Evolutionary conservation across 495 filamentous ascomycete species (phyloP).

Genomic region (Clavariopsis aquatica): DNA sequence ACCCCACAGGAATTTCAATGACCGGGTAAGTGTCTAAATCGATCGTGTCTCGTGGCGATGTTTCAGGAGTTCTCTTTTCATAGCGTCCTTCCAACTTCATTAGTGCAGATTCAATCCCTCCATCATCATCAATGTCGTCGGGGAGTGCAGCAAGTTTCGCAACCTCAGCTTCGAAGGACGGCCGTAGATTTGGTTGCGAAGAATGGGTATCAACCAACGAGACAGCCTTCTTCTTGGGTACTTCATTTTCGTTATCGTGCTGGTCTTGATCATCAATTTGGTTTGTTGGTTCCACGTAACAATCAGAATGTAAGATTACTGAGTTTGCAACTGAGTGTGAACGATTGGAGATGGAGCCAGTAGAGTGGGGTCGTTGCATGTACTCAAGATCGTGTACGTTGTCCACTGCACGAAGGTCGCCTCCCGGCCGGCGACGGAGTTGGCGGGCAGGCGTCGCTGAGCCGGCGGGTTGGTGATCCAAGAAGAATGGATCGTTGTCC

Average conservation of each 20-base stretch:
- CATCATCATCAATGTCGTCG: conserved; percentile 78
- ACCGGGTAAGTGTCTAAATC: conserved; percentile 21
- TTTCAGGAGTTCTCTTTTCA: conserved; percentile 52
- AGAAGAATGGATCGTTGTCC: conserved; percentile 44
- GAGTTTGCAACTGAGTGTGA: conserved; percentile 69
- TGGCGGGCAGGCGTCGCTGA: conserved; percentile 48
- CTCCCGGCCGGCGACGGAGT: conserved; percentile 83
- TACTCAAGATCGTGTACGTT: conserved; percentile 70
- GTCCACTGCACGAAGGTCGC: conserved; percentile 77
- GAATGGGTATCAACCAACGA: conserved; percentile 75
- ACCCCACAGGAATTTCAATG: conserved; percentile 15
- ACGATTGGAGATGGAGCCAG: conserved; percentile 68
- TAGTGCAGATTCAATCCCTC: conserved; percentile 89
- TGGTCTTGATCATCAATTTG: conserved; percentile 7
- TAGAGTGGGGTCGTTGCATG: conserved; percentile 65
- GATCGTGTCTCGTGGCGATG: conserved; percentile 38
- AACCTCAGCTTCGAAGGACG: conserved; percentile 88
- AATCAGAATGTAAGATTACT: conserved; percentile 42
- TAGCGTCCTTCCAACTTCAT: conserved; percentile 91
- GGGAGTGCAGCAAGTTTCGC: conserved; percentile 85
- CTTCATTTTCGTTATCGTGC: conserved; percentile 7
- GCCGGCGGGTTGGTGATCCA: conserved; percentile 42
- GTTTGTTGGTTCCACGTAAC: conserved; percentile 10
- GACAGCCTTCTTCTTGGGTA: conserved; percentile 26
- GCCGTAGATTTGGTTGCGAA: conserved; percentile 72